phyloP scores from a whole-genome alignment of 371 early-diverging fungal genomes.

The Catenaria anguillulae region DNA sequence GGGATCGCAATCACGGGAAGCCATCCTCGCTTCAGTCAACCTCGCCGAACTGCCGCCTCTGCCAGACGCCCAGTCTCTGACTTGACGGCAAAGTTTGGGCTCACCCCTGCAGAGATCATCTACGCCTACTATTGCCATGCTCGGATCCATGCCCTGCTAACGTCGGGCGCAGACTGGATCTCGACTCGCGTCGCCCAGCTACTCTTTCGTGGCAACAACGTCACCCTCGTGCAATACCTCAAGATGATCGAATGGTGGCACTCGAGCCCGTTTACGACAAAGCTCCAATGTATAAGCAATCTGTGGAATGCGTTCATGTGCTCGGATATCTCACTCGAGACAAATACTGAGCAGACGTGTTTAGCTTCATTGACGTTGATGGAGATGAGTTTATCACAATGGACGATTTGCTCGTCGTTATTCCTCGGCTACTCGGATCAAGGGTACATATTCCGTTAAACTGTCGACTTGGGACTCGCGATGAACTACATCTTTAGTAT shows the following conservation, averaged over 20 bases:
- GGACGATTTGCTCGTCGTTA: neutral
- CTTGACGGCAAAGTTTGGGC: no score
- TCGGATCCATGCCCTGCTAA: no score
- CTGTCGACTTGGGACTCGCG: no score
- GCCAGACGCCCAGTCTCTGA: no score
- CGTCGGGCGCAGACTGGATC: no score
- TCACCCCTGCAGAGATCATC: neutral
- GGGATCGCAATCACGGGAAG: no score
- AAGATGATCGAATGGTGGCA: neutral
- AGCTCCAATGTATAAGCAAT: neutral
- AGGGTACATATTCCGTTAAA: no score
- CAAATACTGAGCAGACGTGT: neutral
- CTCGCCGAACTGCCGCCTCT: no score
- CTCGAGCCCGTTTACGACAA: neutral
- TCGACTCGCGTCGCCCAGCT: neutral
- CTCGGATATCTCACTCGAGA: no score
- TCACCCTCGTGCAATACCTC: neutral
- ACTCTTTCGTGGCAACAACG: neutral
- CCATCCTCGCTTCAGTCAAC: no score
- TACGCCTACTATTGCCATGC: neutral
- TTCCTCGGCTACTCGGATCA: neutral
- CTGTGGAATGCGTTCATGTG: no score
- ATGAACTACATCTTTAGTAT: no score
- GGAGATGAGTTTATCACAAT: neutral
- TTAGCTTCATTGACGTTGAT: neutral